Evolutionary conservation across 306 rosid genomes (phyloP).

Genomic region (Citrullus colocynthis): DNA sequence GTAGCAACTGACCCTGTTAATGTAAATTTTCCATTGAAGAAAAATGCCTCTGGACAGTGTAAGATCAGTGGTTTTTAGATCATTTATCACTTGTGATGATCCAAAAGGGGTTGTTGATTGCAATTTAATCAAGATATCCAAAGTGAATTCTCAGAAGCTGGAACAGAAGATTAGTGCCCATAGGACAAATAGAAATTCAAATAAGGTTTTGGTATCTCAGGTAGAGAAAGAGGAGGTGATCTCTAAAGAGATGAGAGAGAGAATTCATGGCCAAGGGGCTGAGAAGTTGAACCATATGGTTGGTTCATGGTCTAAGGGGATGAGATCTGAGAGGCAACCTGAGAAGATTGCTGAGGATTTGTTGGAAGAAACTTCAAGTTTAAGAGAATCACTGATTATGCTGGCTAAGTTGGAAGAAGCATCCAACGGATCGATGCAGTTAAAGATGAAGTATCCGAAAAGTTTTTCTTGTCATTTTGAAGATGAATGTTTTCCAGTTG

Average conservation of each 20-base stretch:
- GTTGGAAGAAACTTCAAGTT: constrained; percentile 73
- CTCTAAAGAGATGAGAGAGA: constrained; percentile 19
- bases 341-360: constrained; percentile 55
- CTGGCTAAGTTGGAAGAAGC: constrained; percentile 71
- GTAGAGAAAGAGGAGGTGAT: constrained; percentile 25
- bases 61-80: constrained; percentile 51
- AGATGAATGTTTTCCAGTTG: constrained; percentile 20
- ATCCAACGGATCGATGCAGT: constrained; percentile 27
- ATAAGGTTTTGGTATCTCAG: constrained; percentile 14
- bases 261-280: constrained; percentile 41
- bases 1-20: constrained; percentile 18
- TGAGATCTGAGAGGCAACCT: constrained; percentile 33
- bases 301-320: constrained; percentile 62
- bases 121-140: constrained; percentile 46
- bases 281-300: constrained; percentile 61
- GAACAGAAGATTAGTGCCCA: constrained; percentile 34
- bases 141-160: constrained; percentile 30
- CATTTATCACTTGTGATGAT: constrained; percentile 78
- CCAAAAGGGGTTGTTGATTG: constrained; percentile 87
- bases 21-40: constrained; percentile 33
- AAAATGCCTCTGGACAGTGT: constrained; percentile 41
- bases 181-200: constrained; percentile 26
- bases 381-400: constrained; percentile 58
- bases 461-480: constrained; percentile 3
- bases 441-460: constrained; percentile 23